Percentiles rank a stretch among this genome's conserved stretches.
These are phyloP conservation scores for Coniosporium tulheliwenetii DNA, from an alignment of 2,329 filamentous ascomycete genomes.

Conservation along the genomic window DNA sequence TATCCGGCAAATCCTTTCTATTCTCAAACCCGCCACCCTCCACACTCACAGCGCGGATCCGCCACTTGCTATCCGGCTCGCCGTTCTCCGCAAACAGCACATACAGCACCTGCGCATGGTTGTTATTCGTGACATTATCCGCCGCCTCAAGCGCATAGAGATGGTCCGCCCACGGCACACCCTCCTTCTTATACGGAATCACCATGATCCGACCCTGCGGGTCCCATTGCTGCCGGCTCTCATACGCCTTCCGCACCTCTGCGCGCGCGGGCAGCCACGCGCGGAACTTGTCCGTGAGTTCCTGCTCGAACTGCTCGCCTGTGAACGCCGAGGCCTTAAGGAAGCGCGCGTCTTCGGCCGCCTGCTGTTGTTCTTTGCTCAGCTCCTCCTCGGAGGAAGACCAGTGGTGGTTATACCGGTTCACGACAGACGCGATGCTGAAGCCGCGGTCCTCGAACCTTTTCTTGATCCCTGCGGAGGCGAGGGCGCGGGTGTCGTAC, in stretches of 20 bases:
- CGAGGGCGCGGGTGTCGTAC: constrained; percentile 58
- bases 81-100: constrained; percentile 82
- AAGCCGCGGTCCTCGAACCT: constrained; percentile 73
- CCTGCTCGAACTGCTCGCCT: constrained; percentile 73
- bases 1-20: constrained; percentile 76
- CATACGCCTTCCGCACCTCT: constrained; percentile 63
- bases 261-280: constrained; percentile 81
- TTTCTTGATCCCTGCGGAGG: constrained; percentile 60
- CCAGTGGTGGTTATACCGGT: constrained; percentile 55
- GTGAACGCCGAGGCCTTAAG: constrained; percentile 63
- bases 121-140: constrained; percentile 23
- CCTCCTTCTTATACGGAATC: constrained; percentile 44
- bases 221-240: constrained; percentile 51
- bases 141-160: constrained; percentile 72
- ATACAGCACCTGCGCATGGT: constrained; percentile 54
- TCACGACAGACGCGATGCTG: constrained; percentile 74
- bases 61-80: constrained; percentile 67
- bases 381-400: constrained; percentile 3
- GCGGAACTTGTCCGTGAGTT: constrained; percentile 57
- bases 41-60: constrained; percentile 81
- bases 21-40: constrained; percentile 78
- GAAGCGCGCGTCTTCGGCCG: constrained; percentile 70
- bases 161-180: constrained; percentile 93
- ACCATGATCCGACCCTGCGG: constrained; percentile 66
- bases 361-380: constrained; percentile 35